Evolutionary conservation across 768 basidiomycete species (phyloP), one percentile per base, ranked within the genome.

Genomic region (Panus rudis): DNA sequence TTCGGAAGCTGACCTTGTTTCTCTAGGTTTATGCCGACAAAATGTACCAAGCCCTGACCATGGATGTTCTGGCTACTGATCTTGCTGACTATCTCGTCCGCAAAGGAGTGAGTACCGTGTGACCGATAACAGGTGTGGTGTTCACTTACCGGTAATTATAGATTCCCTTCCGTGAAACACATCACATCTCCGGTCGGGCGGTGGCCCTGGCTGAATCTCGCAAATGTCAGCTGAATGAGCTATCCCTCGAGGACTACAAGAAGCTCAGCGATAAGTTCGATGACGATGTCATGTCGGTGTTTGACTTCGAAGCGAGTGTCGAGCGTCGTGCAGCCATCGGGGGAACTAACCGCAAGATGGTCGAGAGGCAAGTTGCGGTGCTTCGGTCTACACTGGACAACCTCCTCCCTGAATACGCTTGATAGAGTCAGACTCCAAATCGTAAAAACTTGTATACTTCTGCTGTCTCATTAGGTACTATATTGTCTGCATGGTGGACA

Each of bases 51-150:
- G 90, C 92, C 1, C 66, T 98, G 55, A 97, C 94, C 7, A 92
- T 90, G 85, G 96, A 99, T 63, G 88, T 98, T 47, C 82, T 99
- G 38, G 96, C 96, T 4, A 99, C 96, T n/a, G 96, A 99, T 57
- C 67, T 99, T 21, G 96, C 96, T 7, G 94, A 99, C 61, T 98
- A 99, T 63, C 85, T 99, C 30, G 96, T 99, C 49, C 86, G 93
- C 54, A 97, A 96, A 73, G 94, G 96, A 51, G 94, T 96, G 64
- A 52, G 87, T 74, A 4, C 38, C 46, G 38, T 22, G 25, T 44
- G 27, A 44, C 21, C 16, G 35, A 19, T 27, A 12, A 28, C 37
- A 37, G 27, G 32, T 31, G 13, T 49, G n/a, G 21, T 41, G 42
- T 39, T 39, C 33, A 45, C 39, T 26, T 34, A 24, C 39, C 41